These are phyloP conservation scores for Amesomyces nigricolor DNA, from an alignment of 2,329 filamentous ascomycete genomes.

Conservation along the genomic window DNA sequence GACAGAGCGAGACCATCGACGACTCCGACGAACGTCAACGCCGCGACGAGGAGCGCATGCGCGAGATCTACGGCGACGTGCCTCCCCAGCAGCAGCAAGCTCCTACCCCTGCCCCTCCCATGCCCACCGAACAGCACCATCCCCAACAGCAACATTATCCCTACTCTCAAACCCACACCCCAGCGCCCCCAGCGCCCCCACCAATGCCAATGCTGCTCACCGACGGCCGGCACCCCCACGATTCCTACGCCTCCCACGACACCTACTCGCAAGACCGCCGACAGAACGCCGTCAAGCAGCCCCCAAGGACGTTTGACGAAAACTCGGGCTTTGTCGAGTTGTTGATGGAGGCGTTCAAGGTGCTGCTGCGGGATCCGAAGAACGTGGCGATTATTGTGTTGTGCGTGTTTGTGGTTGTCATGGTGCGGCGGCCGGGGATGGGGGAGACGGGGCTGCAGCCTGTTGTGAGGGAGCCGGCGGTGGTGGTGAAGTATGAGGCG, in stretches of 20 bases:
- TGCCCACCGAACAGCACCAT: background rate
- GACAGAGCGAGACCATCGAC: constrained; percentile 19
- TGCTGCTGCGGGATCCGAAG: constrained; percentile 52
- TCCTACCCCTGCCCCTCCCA: constrained; percentile 8
- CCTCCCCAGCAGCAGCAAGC: constrained; percentile 11
- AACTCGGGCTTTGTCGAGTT: constrained; percentile 49
- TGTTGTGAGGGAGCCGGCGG: background rate
- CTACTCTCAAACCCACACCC: background rate
- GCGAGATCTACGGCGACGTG: constrained; percentile 47
- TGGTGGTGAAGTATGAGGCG: background rate
- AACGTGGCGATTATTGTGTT: constrained; percentile 54
- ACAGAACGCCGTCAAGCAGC: constrained; percentile 4
- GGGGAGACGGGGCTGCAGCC: no score
- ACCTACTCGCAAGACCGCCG: constrained; percentile 18
- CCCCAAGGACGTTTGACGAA: constrained; percentile 26
- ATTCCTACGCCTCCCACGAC: constrained; percentile 14
- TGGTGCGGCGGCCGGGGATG: constrained; percentile 6
- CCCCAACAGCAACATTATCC: background rate
- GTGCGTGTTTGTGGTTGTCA: constrained; percentile 44
- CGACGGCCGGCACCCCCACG: background rate
- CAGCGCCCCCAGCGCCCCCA: background rate
- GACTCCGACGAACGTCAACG: constrained; percentile 34
- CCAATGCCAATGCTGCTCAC: background rate
- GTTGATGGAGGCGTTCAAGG: constrained; percentile 47
- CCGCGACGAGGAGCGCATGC: constrained; percentile 46